Evolutionary conservation across 202 grass and related monocot species (phyloP).

Genomic region (Setaria italica): DNA sequence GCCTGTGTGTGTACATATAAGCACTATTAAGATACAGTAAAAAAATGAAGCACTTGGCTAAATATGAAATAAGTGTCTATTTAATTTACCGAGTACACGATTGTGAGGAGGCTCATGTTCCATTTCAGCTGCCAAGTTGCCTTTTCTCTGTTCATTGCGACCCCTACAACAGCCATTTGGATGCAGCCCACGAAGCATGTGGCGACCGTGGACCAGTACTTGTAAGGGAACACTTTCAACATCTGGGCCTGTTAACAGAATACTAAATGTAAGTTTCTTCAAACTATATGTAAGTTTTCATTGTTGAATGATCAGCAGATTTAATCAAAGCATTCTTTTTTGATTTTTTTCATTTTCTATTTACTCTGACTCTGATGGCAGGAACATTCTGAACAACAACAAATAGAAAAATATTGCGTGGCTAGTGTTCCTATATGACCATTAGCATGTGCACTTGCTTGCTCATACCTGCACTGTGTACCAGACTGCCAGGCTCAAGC

Average conservation of each 20-base stretch:
- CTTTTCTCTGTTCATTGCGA: slow-evolving; percentile 50
- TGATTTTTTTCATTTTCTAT: neutral
- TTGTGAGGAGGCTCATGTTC: slow-evolving; percentile 57
- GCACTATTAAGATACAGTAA: neutral
- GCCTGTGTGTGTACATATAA: slow-evolving; percentile 16
- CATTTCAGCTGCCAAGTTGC: slow-evolving; percentile 52
- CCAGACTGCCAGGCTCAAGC: slow-evolving; percentile 54
- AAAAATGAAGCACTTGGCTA: neutral
- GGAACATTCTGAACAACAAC: neutral
- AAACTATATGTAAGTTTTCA: neutral
- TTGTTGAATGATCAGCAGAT: neutral
- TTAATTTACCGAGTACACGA: slow-evolving; percentile 53
- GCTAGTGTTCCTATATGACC: neutral
- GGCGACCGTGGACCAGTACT: slow-evolving; percentile 53
- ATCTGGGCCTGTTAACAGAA: slow-evolving; percentile 44
- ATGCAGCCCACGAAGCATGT: slow-evolving; percentile 51
- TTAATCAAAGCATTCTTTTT: neutral
- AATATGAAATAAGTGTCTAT: neutral
- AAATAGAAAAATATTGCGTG: neutral
- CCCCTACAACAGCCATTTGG: slow-evolving; percentile 48
- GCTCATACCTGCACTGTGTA: slow-evolving; percentile 48
- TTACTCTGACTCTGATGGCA: neutral
- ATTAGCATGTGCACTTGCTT: neutral
- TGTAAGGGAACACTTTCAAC: slow-evolving; percentile 62
- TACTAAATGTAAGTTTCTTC: neutral